Evolutionary conservation across 352 stramenopile genomes (phyloP).

Genomic region (Phytophthora litchii): DNA sequence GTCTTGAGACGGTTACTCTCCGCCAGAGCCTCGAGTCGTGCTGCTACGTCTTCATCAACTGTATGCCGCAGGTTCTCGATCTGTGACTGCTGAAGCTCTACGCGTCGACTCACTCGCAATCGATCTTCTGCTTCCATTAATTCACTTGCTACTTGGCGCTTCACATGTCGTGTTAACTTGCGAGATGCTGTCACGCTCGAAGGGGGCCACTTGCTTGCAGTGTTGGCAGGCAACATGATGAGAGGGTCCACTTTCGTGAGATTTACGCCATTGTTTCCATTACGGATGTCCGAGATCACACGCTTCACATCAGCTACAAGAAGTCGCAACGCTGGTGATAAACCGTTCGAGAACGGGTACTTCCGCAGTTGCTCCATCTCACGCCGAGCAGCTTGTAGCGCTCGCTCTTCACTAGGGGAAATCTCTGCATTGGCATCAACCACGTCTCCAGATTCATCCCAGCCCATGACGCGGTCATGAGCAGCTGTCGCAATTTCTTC

Average conservation of each 20-base stretch:
- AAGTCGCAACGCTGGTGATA: slow-evolving; percentile 34
- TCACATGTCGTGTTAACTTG: slow-evolving; percentile 56
- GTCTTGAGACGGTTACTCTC: slow-evolving; percentile 67
- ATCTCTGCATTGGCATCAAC: slow-evolving; percentile 34
- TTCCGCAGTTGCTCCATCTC: slow-evolving; percentile 54
- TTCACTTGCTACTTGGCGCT: slow-evolving; percentile 43
- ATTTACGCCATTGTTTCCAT: slow-evolving; percentile 41
- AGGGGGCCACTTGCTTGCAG: slow-evolving; percentile 5
- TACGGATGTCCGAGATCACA: slow-evolving; percentile 48
- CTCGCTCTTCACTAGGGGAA: slow-evolving; percentile 31
- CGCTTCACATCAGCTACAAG: slow-evolving; percentile 52
- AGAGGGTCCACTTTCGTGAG: slow-evolving; percentile 62
- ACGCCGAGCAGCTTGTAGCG: slow-evolving; percentile 24
- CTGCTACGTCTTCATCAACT: slow-evolving; percentile 52
- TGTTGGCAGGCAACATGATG: slow-evolving; percentile 25
- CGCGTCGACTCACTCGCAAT: slow-evolving; percentile 31
- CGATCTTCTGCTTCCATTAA: slow-evolving; percentile 30
- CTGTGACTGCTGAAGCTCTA: slow-evolving; percentile 57
- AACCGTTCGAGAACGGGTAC: slow-evolving; percentile 68
- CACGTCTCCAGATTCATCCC: slow-evolving; percentile 31
- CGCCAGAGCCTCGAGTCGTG: slow-evolving; percentile 49
- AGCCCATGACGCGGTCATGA: slow-evolving; percentile 21
- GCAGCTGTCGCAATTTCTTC: slow-evolving; percentile 36
- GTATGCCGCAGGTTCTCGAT: slow-evolving; percentile 44
- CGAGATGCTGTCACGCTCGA: slow-evolving; percentile 34